Evolutionary conservation across 768 basidiomycete species (phyloP).

Genomic region (Phanerochaete sordida): DNA sequence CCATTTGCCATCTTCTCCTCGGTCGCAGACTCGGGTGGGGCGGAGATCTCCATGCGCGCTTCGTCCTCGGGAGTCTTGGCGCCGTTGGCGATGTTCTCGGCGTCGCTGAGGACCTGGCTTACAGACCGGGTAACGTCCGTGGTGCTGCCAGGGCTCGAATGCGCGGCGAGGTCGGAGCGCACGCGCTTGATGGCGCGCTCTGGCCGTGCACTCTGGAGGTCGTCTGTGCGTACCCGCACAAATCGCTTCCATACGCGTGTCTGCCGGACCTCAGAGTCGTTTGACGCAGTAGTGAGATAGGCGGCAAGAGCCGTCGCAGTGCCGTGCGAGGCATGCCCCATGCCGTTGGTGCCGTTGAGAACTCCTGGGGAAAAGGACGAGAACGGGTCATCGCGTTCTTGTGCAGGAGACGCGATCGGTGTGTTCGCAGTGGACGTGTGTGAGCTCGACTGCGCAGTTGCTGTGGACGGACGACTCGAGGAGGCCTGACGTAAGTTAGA

Average conservation of each 20-base stretch:
- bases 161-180: slow-evolving; percentile 78
- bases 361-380: slow-evolving; percentile 23
- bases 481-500: slow-evolving; percentile 33
- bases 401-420: slow-evolving; percentile 47
- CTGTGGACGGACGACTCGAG: slow-evolving; percentile 25
- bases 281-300: slow-evolving; percentile 78
- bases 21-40: not conserved
- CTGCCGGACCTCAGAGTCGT: slow-evolving; percentile 57
- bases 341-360: slow-evolving; percentile 11
- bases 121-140: slow-evolving; percentile 26
- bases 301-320: slow-evolving; percentile 68
- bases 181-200: slow-evolving; percentile 88
- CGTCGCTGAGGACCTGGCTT: slow-evolving; percentile 29
- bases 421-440: slow-evolving; percentile 31
- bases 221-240: slow-evolving; percentile 81
- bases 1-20: not conserved
- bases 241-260: slow-evolving; percentile 81
- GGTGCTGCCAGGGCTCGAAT: slow-evolving; percentile 38
- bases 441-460: slow-evolving; percentile 13
- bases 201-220: slow-evolving; percentile 81
- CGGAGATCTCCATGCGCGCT: not conserved
- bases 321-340: slow-evolving; percentile 37
- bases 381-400: slow-evolving; percentile 65
- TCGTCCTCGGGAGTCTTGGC: slow-evolving; percentile 24
- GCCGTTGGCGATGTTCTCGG: slow-evolving; percentile 6